phyloP scores from a whole-genome alignment of 2,329 filamentous ascomycete species.

The Neonectria punicea region DNA sequence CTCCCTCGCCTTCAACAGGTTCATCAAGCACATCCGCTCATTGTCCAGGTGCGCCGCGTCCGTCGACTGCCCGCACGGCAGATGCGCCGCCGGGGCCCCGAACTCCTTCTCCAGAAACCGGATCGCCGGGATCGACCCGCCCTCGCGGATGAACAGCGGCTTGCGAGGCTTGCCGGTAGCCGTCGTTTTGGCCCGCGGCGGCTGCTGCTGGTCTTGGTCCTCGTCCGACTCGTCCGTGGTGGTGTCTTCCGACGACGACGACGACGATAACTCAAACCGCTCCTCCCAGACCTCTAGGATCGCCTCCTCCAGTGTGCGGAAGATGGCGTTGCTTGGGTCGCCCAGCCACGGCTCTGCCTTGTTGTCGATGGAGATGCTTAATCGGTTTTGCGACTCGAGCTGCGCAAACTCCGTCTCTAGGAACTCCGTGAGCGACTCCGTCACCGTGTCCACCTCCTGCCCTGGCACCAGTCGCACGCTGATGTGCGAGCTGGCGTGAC shows the following conservation, averaged over 20 bases:
- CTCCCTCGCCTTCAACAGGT: conserved; percentile 89
- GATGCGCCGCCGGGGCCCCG: conserved; percentile 85
- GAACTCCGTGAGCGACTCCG: conserved; percentile 72
- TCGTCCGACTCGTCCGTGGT: conserved; percentile 22
- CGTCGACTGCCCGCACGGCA: conserved; percentile 94
- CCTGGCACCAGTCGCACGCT: conserved; percentile 94
- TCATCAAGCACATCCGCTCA: conserved; percentile 87
- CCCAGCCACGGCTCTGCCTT: conserved; percentile 97
- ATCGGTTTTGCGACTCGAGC: conserved; percentile 82
- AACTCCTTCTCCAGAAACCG: conserved; percentile 96
- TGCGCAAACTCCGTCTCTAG: conserved; percentile 76
- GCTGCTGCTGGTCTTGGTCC: conserved; percentile 24
- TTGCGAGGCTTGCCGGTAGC: conserved; percentile 57
- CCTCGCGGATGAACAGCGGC: conserved; percentile 94
- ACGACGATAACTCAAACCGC: conserved; percentile 48
- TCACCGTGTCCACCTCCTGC: conserved; percentile 85
- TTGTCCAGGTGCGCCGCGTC: conserved; percentile 96
- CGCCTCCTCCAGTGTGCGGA: conserved; percentile 85
- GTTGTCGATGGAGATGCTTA: conserved; percentile 88
- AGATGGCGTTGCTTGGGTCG: conserved; percentile 90
- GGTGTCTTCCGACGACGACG: not conserved
- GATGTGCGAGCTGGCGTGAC: conserved; percentile 86
- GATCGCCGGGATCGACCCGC: conserved; percentile 94
- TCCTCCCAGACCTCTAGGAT: conserved; percentile 87
- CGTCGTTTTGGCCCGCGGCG: conserved; percentile 31